Base-by-base conservation (phyloP, 768 basidiomycete genomes). In the Gautieria morchelliformis region DNA sequence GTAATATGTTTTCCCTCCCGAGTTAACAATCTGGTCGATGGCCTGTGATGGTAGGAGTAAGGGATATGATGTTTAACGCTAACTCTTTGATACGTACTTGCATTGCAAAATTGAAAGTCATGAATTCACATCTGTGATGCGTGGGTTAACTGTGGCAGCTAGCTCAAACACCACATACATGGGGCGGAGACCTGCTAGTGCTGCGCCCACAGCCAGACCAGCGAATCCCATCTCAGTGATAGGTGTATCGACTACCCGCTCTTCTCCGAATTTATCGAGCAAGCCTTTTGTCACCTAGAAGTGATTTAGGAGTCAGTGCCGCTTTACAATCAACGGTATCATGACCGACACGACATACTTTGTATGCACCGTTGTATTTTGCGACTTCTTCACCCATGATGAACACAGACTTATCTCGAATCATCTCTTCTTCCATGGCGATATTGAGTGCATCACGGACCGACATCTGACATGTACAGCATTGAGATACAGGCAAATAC, bases 81-180 rank as follows among this genome's bases (percentile, higher is more conserved):
- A 27, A 27, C 3, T 5, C 11, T 17, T 20, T 17, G 35, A 27
- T 24, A 58, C 66, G 58, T 41, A 61, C 65, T 74, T 94, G 93
- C 95, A 98, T 99, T 63, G 95, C 95, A 70, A 99, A 98, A 80
- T 99, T 98, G 80, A 95, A 98, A 15, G 95, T 98, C 95, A 97
- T 98, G 78, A 97, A 99, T 78, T 98, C 95, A 80, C 94, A 97
- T 67, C 90, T 93, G 59, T 33, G 40, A 64, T 35, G 35, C 35
- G 10, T 37, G 40, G 32, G 42, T 63, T 24, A 62, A 59, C 55
- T 39, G 44, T 60, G 45, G 58, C 20, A 35, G 15, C 14, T 37
- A 44, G 55, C 58, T 52, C 57, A 33, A 60, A 33, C 15, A 33
- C 15, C 48, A 65, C 83, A 58, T 69, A 89, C 89, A 99, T 79